These are phyloP conservation scores for Pterulicium gracile DNA, from an alignment of 1,284 basidiomycete species.

Conservation along the genomic window DNA sequence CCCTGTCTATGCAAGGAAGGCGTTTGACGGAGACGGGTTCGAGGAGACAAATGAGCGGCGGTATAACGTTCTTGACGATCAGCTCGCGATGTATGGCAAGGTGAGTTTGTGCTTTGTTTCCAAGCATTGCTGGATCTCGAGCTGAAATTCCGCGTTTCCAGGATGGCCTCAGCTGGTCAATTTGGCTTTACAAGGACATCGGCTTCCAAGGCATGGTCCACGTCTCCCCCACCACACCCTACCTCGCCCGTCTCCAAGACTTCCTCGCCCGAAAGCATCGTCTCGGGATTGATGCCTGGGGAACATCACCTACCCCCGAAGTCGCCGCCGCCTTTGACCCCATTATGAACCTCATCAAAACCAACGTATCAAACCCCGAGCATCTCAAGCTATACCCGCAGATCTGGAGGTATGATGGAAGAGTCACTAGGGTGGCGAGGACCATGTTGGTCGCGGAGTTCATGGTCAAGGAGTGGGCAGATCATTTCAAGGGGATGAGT, in stretches of 20 bases:
- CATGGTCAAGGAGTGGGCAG: slow-evolving; percentile 53
- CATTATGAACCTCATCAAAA: slow-evolving; percentile 39
- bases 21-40: slow-evolving; percentile 47
- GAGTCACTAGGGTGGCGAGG: slow-evolving; percentile 40
- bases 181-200: slow-evolving; percentile 83
- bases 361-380: slow-evolving; percentile 29
- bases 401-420: slow-evolving; percentile 32
- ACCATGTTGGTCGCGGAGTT: slow-evolving; percentile 54
- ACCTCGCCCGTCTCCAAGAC: slow-evolving; percentile 49
- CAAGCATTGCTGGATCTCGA: background rate
- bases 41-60: slow-evolving; percentile 59
- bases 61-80: slow-evolving; percentile 58
- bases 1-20: slow-evolving; percentile 27
- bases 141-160: slow-evolving; percentile 15
- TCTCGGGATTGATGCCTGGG: slow-evolving; percentile 58
- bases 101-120: slow-evolving; percentile 18
- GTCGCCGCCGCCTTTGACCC: slow-evolving; percentile 46
- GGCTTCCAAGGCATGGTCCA: slow-evolving; percentile 81
- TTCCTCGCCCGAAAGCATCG: slow-evolving; percentile 57
- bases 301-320: slow-evolving; percentile 32
- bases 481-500: slow-evolving; percentile 46
- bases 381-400: slow-evolving; percentile 41
- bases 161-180: slow-evolving; percentile 68
- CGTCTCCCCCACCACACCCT: slow-evolving; percentile 55
- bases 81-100: slow-evolving; percentile 63